A percentile compares a stretch with the other conserved stretches of the same genome.
Conservation (phyloP, 1,139 yeast genomes). For the Pichia sp. region DNA sequence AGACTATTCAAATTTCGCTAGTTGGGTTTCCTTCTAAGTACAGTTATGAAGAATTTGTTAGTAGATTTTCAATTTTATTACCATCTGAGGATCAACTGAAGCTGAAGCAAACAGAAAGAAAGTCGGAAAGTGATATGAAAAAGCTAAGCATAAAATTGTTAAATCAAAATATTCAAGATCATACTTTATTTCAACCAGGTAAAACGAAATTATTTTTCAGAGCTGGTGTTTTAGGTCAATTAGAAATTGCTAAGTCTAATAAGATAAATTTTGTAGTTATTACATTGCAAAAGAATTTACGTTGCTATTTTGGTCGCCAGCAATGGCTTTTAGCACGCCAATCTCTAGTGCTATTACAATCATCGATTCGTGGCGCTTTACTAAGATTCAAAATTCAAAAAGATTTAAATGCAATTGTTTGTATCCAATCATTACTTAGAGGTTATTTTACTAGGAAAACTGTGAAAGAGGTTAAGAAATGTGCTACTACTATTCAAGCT, state of each 20-base stretch:
- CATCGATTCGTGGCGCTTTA: constrained; percentile 55
- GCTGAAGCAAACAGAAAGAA: constrained; percentile 49
- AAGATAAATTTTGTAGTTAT: constrained; percentile 72
- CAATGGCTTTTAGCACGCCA: constrained; percentile 47
- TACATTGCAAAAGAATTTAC: constrained; percentile 77
- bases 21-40: constrained; percentile 98
- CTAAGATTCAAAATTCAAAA: constrained; percentile 52
- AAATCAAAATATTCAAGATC: constrained; percentile 52
- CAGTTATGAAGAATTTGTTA: constrained; percentile 90
- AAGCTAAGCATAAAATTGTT: constrained; percentile 64
- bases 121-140: constrained; percentile 47
- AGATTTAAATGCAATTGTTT: constrained; percentile 33
- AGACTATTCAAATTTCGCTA: constrained; percentile 91
- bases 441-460: constrained; percentile 34
- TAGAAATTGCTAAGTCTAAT: constrained; percentile 79
- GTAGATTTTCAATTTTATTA: constrained; percentile 76
- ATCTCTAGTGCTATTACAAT: constrained; percentile 54
- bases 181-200: constrained; percentile 73
- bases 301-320: constrained; percentile 57
- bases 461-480: constrained; percentile 35
- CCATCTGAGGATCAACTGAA: constrained; percentile 57
- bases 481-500: constrained; percentile 59
- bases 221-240: constrained; percentile 93
- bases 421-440: neutral
- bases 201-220: constrained; percentile 89